Base-by-base conservation (phyloP, 805 yeast genomes). In the Cyberlindnera euphorbiiphila region DNA sequence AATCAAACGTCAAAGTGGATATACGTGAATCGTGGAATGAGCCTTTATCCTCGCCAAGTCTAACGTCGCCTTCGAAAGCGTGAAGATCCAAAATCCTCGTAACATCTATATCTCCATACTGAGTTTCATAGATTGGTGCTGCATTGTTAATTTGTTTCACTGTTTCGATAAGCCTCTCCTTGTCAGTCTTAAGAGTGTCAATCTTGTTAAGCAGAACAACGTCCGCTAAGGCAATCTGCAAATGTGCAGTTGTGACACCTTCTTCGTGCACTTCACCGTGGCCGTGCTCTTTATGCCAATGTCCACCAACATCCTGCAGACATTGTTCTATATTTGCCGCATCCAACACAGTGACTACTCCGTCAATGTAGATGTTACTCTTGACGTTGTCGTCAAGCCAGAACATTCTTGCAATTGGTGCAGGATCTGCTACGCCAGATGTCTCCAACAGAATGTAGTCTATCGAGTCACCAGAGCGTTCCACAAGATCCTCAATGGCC, bases 341-440 rank as follows among this genome's bases (percentile, higher is more conserved):
- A 57, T 91, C 98, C 28, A 93, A 66, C 3, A 91, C 97, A 0
- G 96, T 84, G 11, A 93, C 73, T 5, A 91, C 86, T 0, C 96
- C 96, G 60, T 91, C 98, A 22, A 93, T 81, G 57, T 85, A 85
- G 2, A 93, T 87, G 48, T 79, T 81, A 4, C 95, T 80, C 12
- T 81, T 72, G 41, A 93, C 66, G 0, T 89, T 97, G 17, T 85
- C 91, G 58, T 93, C 98, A 21, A 89, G 70, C 98, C 98, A 93
- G 61, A 93, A 93, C 96, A 91, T 91, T 46, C 80, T 76, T 5
- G 97, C 96, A 19, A 93, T 87, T 0, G 98, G 98, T 0, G 89
- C 97, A 0, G 98, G 98, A 56, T 93, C 98, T 0, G 98, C 98
- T 12, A 93, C 72, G 0, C 98, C 98, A 0, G 96, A 87, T 0